These are phyloP conservation scores for Papiliotrema flavescens DNA, from an alignment of 1,284 basidiomycete species.

Conservation along the genomic window DNA sequence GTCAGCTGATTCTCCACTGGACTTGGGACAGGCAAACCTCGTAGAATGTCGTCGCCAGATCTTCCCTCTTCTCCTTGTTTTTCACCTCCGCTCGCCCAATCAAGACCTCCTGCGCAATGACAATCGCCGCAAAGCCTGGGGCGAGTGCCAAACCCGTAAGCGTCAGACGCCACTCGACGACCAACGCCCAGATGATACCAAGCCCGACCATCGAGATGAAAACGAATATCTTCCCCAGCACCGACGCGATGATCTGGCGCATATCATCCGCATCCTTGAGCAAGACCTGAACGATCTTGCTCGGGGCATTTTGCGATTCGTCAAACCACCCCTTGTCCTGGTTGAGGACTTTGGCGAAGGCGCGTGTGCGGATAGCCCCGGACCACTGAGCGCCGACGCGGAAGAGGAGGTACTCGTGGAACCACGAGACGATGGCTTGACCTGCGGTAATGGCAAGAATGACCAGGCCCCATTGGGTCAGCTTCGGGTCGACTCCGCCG, in stretches of 20 bases:
- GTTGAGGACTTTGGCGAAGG: constrained; percentile 61
- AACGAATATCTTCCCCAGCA: constrained; percentile 69
- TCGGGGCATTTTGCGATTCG: constrained; percentile 59
- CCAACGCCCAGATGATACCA: constrained; percentile 83
- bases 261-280: constrained; percentile 93
- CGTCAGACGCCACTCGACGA: constrained; percentile 86
- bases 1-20: constrained; percentile 6
- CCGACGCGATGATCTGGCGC: constrained; percentile 67
- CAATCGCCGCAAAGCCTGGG: constrained; percentile 73
- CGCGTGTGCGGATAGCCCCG: constrained; percentile 59
- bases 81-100: constrained; percentile 67
- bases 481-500: constrained; percentile 61
- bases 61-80: constrained; percentile 81
- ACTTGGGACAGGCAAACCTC: constrained; percentile 56
- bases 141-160: constrained; percentile 82
- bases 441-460: constrained; percentile 66
- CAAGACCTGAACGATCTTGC: constrained; percentile 69
- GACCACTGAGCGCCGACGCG: constrained; percentile 72
- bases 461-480: constrained; percentile 53
- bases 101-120: constrained; percentile 67
- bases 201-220: constrained; percentile 76
- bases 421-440: constrained; percentile 69
- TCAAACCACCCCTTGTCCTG: constrained; percentile 96
- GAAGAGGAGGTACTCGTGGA: constrained; percentile 76
- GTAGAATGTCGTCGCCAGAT: constrained; percentile 80